phyloP scores from a whole-genome alignment of 495 filamentous ascomycete species.

The Collariella sp. region DNA sequence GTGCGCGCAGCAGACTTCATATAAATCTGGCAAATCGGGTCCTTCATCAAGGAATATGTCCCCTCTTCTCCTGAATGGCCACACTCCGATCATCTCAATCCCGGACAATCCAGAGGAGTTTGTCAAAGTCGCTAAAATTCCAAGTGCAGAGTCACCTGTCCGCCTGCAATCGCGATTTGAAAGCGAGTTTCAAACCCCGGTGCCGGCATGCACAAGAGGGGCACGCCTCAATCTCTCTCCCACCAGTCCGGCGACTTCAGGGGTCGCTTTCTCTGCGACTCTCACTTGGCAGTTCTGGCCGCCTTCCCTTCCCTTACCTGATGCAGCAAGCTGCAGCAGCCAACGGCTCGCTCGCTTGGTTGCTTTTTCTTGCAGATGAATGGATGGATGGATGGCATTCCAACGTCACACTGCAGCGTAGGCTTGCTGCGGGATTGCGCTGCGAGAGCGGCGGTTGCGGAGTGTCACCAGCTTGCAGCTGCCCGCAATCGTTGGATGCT shows the following conservation, averaged over 20 bases:
- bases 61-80: too few relatives aligned
- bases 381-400: background rate
- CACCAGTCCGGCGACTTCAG: background rate
- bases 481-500: background rate
- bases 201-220: background rate
- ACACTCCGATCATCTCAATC: too few relatives aligned
- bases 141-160: too few relatives aligned
- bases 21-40: too few relatives aligned
- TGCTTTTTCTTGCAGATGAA: slow-evolving; percentile 1
- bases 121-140: background rate
- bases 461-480: background rate
- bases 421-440: too few relatives aligned
- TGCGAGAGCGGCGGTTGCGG: too few relatives aligned
- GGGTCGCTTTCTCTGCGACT: background rate
- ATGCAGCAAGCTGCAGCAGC: background rate
- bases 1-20: too few relatives aligned
- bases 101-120: background rate
- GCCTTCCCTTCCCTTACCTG: background rate
- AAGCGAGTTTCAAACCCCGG: slow-evolving; percentile 7
- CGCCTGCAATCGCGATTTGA: background rate
- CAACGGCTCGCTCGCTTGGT: background rate
- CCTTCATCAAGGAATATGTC: too few relatives aligned
- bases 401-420: background rate
- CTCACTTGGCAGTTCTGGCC: background rate
- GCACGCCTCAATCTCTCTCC: background rate